Evolutionary conservation across 805 yeast genomes (phyloP).

Genomic region (Metschnikowia lunata): DNA sequence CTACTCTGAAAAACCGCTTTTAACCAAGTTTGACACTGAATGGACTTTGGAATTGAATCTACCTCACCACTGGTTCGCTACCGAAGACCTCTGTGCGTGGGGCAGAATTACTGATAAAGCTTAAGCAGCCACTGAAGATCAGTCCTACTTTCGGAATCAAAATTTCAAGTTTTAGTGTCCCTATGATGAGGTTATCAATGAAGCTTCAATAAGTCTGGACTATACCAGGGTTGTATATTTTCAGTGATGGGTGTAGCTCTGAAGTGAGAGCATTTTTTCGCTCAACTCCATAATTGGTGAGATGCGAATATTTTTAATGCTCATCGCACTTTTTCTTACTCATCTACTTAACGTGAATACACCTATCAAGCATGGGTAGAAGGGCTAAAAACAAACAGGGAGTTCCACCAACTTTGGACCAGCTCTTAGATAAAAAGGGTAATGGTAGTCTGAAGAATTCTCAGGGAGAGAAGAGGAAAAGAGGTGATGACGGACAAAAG

Average conservation of each 20-base stretch:
- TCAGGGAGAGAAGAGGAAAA: conserved; percentile 27
- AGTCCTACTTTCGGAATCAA: too few species aligned
- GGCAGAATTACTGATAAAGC: too few species aligned
- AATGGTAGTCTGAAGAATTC: conserved; percentile 32
- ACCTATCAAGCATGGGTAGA: conserved; percentile 66
- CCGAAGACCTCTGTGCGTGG: too few species aligned
- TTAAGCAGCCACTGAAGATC: too few species aligned
- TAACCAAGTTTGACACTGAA: too few species aligned
- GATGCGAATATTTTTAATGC: conserved; percentile 15
- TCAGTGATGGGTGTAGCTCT: neutral
- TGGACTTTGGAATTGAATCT: too few species aligned
- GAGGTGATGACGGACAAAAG: conserved; percentile 17
- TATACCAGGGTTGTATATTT: too few species aligned
- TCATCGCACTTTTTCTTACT: conserved; percentile 17
- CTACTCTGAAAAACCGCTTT: too few species aligned
- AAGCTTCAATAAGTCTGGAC: too few species aligned
- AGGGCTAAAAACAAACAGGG: conserved; percentile 90
- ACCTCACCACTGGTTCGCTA: too few species aligned
- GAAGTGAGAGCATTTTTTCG: conserved; percentile 2
- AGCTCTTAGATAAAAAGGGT: conserved; percentile 46
- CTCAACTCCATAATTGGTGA: conserved; percentile 6
- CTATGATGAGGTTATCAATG: too few species aligned
- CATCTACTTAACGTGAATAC: conserved; percentile 3
- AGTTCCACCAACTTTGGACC: conserved; percentile 85
- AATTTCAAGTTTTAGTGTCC: too few species aligned